phyloP scores from a whole-genome alignment of 2,329 filamentous ascomycete genomes.

The Fusarium ramigenum region DNA sequence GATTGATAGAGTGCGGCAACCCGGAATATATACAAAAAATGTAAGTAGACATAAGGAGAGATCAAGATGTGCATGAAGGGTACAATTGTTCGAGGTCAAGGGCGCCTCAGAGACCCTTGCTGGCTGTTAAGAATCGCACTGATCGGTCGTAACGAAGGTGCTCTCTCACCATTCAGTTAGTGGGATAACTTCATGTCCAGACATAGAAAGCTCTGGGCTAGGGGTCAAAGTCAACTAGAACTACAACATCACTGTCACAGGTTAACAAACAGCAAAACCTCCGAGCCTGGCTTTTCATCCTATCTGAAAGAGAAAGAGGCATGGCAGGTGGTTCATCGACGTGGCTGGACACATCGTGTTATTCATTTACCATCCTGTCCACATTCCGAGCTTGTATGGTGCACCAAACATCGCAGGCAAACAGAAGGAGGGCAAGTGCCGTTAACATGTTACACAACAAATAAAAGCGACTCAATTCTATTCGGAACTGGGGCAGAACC shows the following conservation, averaged over 20 bases:
- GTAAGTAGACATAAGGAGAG: neutral
- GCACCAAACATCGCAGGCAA: neutral
- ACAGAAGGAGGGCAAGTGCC: neutral
- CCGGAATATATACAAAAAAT: neutral
- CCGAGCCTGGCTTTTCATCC: neutral
- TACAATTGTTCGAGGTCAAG: neutral
- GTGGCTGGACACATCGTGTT: neutral
- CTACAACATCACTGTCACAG: neutral
- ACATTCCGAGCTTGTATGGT: neutral
- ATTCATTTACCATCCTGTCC: neutral
- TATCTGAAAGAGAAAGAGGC: neutral
- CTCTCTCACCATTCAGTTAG: neutral
- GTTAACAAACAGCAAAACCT: neutral
- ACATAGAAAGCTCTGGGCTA: neutral
- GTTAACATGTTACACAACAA: neutral
- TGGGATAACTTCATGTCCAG: neutral
- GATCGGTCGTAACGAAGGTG: neutral
- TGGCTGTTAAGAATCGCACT: neutral
- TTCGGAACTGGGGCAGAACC: neutral
- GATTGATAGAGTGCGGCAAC: neutral
- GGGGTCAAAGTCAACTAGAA: neutral
- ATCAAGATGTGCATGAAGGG: neutral
- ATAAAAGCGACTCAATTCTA: neutral
- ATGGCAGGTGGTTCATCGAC: neutral
- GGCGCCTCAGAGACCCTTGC: neutral